Percentiles rank a stretch among this genome's conserved stretches.
phyloP scores from a whole-genome alignment of 1,139 yeast genomes.

The Saccharomyces hybrid region DNA sequence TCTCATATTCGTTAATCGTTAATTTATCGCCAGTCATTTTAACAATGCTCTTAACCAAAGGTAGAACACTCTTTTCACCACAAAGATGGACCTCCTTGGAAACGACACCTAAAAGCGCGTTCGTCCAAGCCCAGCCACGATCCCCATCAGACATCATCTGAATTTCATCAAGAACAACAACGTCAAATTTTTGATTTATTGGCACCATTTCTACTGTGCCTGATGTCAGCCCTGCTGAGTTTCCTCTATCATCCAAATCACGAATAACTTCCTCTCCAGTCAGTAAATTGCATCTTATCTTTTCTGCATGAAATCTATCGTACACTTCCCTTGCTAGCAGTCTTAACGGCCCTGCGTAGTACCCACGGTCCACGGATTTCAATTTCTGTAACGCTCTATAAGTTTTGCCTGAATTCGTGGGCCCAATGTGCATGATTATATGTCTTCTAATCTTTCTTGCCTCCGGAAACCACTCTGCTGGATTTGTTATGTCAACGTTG shows the following conservation, averaged over 20 bases:
- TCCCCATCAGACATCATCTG: slow-evolving; percentile 81
- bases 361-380: slow-evolving; percentile 67
- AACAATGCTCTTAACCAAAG: slow-evolving; percentile 51
- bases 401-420: slow-evolving; percentile 96
- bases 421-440: slow-evolving; percentile 87
- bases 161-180: slow-evolving; percentile 90
- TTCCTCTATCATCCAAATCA: slow-evolving; percentile 60
- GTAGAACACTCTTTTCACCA: slow-evolving; percentile 83
- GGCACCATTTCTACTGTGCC: slow-evolving; percentile 96
- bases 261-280: slow-evolving; percentile 92
- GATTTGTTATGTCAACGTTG: slow-evolving; percentile 50
- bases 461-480: slow-evolving; percentile 82
- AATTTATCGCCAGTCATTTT: slow-evolving; percentile 73
- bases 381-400: slow-evolving; percentile 69
- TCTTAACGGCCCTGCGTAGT: slow-evolving; percentile 91
- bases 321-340: slow-evolving; percentile 85
- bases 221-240: slow-evolving; percentile 63
- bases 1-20: slow-evolving; percentile 55
- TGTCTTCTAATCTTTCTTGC: slow-evolving; percentile 77
- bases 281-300: slow-evolving; percentile 67
- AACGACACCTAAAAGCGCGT: slow-evolving; percentile 77
- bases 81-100: slow-evolving; percentile 86
- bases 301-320: slow-evolving; percentile 63
- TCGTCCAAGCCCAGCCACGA: slow-evolving; percentile 95
- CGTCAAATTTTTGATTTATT: slow-evolving; percentile 57